A percentile compares a stretch with the other conserved stretches of the same genome.
Evolutionary conservation across 495 filamentous ascomycete species (phyloP).

Genomic region (Aspergillus nanangensis): DNA sequence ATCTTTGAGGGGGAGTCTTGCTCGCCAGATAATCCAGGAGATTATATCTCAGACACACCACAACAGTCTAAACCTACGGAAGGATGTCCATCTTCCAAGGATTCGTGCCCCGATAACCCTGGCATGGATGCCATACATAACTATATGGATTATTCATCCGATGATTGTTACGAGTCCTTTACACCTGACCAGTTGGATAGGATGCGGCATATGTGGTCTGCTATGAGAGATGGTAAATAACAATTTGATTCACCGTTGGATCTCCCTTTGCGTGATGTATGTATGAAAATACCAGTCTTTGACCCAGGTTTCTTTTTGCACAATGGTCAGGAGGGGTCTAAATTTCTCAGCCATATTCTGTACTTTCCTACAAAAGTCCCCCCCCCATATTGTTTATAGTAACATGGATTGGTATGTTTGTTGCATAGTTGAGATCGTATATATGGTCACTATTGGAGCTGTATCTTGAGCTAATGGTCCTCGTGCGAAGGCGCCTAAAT

Average conservation of each 20-base stretch:
- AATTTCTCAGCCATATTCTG: too few species aligned
- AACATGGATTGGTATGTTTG: too few species aligned
- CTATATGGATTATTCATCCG: slow-evolving; percentile 55
- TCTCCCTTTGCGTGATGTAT: neutral
- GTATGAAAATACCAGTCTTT: too few species aligned
- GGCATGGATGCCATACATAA: slow-evolving; percentile 47
- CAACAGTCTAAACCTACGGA: slow-evolving; percentile 44
- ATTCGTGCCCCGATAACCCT: slow-evolving; percentile 44
- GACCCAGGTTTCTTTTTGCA: too few species aligned
- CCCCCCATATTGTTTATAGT: too few species aligned
- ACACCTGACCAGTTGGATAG: slow-evolving; percentile 37
- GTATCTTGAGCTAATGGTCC: too few species aligned
- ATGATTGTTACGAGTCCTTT: slow-evolving; percentile 49
- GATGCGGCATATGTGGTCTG: slow-evolving; percentile 44
- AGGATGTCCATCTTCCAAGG: slow-evolving; percentile 43
- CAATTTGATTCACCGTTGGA: neutral
- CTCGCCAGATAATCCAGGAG: slow-evolving; percentile 34
- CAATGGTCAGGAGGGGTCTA: too few species aligned
- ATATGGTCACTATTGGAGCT: too few species aligned
- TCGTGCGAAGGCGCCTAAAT: too few species aligned
- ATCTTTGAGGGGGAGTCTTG: slow-evolving; percentile 51
- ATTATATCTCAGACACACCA: slow-evolving; percentile 50
- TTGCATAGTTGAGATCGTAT: too few species aligned
- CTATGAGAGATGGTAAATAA: slow-evolving; percentile 40
- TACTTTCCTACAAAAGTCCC: too few species aligned